Evolutionary conservation across 2,329 filamentous ascomycete genomes (phyloP), one percentile per base, ranked within the genome.

Genomic region (Sporothrix phasma): DNA sequence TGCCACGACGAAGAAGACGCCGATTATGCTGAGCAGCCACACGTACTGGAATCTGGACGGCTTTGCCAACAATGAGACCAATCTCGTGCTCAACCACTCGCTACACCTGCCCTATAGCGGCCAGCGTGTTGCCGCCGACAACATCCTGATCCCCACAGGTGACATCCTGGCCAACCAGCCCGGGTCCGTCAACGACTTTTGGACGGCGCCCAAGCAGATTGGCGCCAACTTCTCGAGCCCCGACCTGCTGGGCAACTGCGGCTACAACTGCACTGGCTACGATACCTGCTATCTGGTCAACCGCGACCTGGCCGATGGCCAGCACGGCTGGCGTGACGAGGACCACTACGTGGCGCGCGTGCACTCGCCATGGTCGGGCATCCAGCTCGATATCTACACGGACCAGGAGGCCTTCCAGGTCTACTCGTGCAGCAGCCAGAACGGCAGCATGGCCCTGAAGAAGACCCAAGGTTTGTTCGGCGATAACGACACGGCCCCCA

Each of bases 381-480:
- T 97, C 74, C 84, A 86, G 72, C 73, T 97, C 64, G 89, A 96
- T 65, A 79, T 97, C 69, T 90, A 81, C 75, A 86, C 87, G 7
- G 90, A 96, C 76, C 92, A 96, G 77, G 85, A 89, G 11, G 92
- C 90, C 3, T 86, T 95, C 76, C 92, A 97, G 76, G 81, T 97
- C 70, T 97, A 96, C 79, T 86, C 84, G 67, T 97, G 92, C 80
- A 85, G 84, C 70, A 84, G 84, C 24, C 85, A 90, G 77, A 86
- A 95, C 75, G 90, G 90, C 69, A 80, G 80, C 1, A 76, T 88
- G 67, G 78, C 88, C 0, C 76, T 92, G 67, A 92, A 92, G 79
- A 77, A 78, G 66, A 88, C 84, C 0, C 89, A 92, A 74, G 88
- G 88, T 17, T 76, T 88, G 3, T 75, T 78, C 66, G 79, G 83